Percentiles rank a stretch among this genome's conserved stretches.
phyloP scores from a whole-genome alignment of 1,139 yeast species.

The Yamadazyma epiphylla region DNA sequence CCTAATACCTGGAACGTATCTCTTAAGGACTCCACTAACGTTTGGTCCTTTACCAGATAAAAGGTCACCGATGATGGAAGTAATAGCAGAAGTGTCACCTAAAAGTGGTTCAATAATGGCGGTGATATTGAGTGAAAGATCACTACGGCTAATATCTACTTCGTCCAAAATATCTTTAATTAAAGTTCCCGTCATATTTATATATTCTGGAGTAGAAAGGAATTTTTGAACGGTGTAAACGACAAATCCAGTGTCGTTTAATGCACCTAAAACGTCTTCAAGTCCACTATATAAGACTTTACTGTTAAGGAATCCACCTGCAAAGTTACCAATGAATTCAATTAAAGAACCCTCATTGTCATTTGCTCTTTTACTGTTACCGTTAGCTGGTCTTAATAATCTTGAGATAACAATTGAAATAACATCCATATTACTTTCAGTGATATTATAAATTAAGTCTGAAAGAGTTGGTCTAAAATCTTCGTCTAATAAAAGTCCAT shows the following conservation, averaged over 20 bases:
- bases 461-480: conserved; percentile 33
- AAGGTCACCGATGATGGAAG: conserved; percentile 19
- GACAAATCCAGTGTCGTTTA: conserved; percentile 43
- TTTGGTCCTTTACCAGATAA: conserved; percentile 18
- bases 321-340: conserved; percentile 27
- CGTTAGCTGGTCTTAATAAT: conserved; percentile 18
- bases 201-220: conserved; percentile 32
- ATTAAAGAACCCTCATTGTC: conserved; percentile 20
- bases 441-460: conserved; percentile 29
- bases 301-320: conserved; percentile 27
- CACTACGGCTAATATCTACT: conserved; percentile 17
- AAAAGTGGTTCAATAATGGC: conserved; percentile 21
- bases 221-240: conserved; percentile 35
- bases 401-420: conserved; percentile 22
- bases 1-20: conserved; percentile 30
- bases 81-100: conserved; percentile 22
- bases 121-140: conserved; percentile 22
- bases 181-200: conserved; percentile 34
- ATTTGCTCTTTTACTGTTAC: conserved; percentile 18
- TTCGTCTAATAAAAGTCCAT: conserved; percentile 36
- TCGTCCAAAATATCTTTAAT: conserved; percentile 22
- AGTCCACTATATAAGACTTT: conserved; percentile 22
- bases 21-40: conserved; percentile 12
- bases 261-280: conserved; percentile 28
- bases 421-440: conserved; percentile 26